Evolutionary conservation across 305 asterid genomes (phyloP).

Genomic region (Stenogyne calaminthoides): DNA sequence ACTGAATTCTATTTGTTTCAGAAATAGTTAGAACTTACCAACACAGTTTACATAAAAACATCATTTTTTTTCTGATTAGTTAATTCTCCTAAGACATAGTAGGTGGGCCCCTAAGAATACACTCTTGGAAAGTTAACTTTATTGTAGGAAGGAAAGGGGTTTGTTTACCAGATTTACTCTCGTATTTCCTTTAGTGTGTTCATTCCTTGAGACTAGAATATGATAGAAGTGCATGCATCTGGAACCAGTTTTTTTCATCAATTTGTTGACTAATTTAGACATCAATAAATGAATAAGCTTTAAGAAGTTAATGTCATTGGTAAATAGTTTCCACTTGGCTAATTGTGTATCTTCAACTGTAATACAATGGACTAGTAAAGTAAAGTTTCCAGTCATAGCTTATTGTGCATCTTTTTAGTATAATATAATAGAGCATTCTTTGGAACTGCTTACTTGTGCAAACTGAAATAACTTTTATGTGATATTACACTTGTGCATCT

Average conservation of each 20-base stretch:
- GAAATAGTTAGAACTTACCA: neutral
- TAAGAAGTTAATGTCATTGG: constrained; percentile 15
- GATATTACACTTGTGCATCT: neutral
- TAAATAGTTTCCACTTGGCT: constrained; percentile 7
- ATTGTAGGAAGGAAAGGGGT: constrained; percentile 11
- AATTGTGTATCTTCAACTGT: constrained; percentile 6
- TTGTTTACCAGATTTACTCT: neutral
- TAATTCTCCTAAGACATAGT: constrained; percentile 10
- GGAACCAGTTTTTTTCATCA: neutral
- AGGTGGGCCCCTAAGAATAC: neutral
- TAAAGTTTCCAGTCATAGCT: constrained; percentile 4
- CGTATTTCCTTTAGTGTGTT: neutral
- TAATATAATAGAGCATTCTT: neutral
- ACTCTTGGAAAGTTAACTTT: constrained; percentile 1
- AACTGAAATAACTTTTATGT: constrained; percentile 8
- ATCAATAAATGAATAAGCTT: neutral
- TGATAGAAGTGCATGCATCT: neutral
- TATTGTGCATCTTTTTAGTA: constrained; percentile 17
- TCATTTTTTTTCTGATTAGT: neutral
- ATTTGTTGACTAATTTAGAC: neutral
- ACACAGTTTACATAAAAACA: neutral
- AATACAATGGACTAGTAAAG: neutral
- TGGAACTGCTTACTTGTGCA: constrained; percentile 10
- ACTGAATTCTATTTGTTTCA: neutral
- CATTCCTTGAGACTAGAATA: neutral